phyloP scores from a whole-genome alignment of 2,329 filamentous ascomycete species.

The Fusarium dlaminii region DNA sequence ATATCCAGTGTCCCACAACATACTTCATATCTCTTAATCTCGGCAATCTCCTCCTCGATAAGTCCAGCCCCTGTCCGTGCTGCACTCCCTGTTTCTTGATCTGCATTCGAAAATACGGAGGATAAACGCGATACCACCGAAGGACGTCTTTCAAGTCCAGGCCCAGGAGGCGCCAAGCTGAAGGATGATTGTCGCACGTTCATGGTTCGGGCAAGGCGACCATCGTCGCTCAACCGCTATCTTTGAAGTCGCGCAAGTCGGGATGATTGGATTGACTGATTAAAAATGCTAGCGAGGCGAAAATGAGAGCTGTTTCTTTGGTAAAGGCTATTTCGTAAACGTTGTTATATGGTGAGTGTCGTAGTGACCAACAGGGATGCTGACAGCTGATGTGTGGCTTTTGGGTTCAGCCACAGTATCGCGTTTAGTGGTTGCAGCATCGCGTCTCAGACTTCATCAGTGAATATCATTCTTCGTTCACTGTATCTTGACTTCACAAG shows the following conservation, averaged over 20 bases:
- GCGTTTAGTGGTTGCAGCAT: constrained; percentile 46
- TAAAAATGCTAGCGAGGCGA: neutral
- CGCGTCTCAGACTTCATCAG: constrained; percentile 16
- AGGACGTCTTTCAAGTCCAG: constrained; percentile 56
- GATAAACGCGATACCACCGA: constrained; percentile 73
- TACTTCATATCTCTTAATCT: constrained; percentile 96
- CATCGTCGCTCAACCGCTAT: constrained; percentile 49
- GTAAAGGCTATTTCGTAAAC: neutral
- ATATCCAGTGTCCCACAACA: constrained; percentile 25
- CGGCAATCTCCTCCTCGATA: constrained; percentile 93
- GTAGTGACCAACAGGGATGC: constrained; percentile 23
- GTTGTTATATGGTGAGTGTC: constrained; percentile 21
- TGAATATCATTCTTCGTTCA: neutral
- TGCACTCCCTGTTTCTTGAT: constrained; percentile 64
- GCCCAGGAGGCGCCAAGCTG: constrained; percentile 48
- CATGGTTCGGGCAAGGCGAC: constrained; percentile 53
- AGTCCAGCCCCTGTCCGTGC: constrained; percentile 69
- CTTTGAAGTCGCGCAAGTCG: neutral
- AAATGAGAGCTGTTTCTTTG: neutral
- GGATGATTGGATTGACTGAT: neutral
- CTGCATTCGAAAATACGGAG: constrained; percentile 71
- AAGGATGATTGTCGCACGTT: constrained; percentile 64
- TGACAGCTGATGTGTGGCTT: constrained; percentile 37
- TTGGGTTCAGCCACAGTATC: constrained; percentile 35
- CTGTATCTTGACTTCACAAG: constrained; percentile 3